Base-by-base conservation (phyloP, 2,329 filamentous ascomycete genomes). In the Colletotrichum lentis region DNA sequence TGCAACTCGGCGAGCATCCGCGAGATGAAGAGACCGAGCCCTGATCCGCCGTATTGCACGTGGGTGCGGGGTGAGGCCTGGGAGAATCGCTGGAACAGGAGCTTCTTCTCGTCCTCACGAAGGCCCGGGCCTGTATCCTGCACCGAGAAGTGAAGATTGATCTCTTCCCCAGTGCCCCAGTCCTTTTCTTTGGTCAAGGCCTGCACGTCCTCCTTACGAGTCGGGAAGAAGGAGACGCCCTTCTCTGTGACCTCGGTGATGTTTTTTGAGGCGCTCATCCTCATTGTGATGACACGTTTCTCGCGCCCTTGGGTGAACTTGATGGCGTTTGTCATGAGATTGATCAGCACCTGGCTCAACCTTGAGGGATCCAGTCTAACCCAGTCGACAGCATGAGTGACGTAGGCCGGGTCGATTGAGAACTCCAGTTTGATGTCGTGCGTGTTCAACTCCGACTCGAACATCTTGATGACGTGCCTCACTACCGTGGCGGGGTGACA, bases 1-100 rank as follows among this genome's bases (percentile, higher is more conserved):
- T 94, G 91, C 57, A 94, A 80, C 75, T 94, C 91, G 1, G 90
- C 91, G 56, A 94, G 80, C 72, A 91, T 91, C 44, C 91, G 85
- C 5, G 89, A 92, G 74, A 94, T 94, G 79, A 93, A 94, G 1
- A 94, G 80, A 0, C 90, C 90, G 0, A 92, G 79, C 0, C 90
- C 90, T 0, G 87, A 90, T 8, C 90, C 90, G 24, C 90, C 90
- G 70, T 92, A 92, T 70, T 91, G 88, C 2, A 92, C 88, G 73
- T 92, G 90, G 0, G 90, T 92, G 35, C 89, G 83, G 4, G 89
- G 89, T 8, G 86, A 87, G 0, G 89, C 88, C 74, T 91, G 89
- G 14, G 88, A 89, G 75, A 91, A 91, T 6, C 89, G 84, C 69
- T 90, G 86, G 77, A 91, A 91, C 0, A 91, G 80, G 5, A 90